These are phyloP conservation scores for Eustoma russellianum DNA, from an alignment of 257 asterid species.

Conservation along the genomic window DNA sequence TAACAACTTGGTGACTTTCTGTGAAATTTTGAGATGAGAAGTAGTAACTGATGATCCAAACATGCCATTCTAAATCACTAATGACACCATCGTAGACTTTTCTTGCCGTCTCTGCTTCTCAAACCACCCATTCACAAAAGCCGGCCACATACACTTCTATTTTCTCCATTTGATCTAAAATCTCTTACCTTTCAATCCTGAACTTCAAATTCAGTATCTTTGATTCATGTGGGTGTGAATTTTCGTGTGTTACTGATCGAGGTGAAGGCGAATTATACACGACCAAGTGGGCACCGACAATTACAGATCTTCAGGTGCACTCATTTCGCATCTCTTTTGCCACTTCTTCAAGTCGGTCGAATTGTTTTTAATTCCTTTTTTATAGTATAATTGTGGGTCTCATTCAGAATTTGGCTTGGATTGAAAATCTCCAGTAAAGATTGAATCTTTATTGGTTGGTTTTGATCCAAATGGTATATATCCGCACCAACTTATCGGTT, in stretches of 20 bases:
- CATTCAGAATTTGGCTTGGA: slow-evolving; percentile 12
- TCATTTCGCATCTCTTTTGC: slow-evolving; percentile 11
- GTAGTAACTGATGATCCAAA: background rate
- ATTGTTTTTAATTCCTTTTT: slow-evolving; percentile 18
- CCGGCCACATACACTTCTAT: slow-evolving; percentile 15
- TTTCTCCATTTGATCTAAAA: slow-evolving; percentile 1
- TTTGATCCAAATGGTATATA: slow-evolving; percentile 70
- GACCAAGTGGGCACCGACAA: slow-evolving; percentile 17
- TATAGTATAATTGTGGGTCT: slow-evolving; percentile 11
- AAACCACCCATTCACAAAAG: slow-evolving; percentile 14
- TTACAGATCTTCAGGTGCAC: slow-evolving; percentile 23
- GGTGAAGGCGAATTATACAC: slow-evolving; percentile 3
- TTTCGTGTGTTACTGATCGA: background rate
- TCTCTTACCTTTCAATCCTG: no score
- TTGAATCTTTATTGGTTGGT: slow-evolving; percentile 25
- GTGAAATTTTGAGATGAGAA: background rate
- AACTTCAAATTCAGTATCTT: no score
- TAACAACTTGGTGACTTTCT: no score
- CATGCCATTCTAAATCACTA: slow-evolving; percentile 2
- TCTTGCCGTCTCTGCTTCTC: slow-evolving; percentile 22
- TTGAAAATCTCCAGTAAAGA: slow-evolving; percentile 17
- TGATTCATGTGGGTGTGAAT: no score
- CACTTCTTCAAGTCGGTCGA: slow-evolving; percentile 19
- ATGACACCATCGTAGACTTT: slow-evolving; percentile 20
- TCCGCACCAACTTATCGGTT: slow-evolving; percentile 44